Evolutionary conservation across 2,329 filamentous ascomycete species (phyloP).

Genomic region (Scedosporium apiospermum): DNA sequence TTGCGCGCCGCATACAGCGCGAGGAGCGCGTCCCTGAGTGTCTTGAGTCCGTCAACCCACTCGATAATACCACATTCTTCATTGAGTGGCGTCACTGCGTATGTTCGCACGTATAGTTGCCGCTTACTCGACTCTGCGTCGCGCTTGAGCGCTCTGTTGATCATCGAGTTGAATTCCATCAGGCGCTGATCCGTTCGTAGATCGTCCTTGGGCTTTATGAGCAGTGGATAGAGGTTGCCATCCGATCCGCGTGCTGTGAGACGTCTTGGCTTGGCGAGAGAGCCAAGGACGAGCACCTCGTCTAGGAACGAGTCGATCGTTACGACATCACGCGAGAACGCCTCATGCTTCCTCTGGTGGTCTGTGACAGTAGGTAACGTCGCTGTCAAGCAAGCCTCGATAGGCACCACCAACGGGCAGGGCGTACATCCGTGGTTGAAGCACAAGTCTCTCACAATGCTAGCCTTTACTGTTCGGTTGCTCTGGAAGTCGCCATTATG

Average conservation of each 20-base stretch:
- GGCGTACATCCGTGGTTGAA: slow-evolving; percentile 82
- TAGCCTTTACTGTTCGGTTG: slow-evolving; percentile 59
- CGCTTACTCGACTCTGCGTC: slow-evolving; percentile 85
- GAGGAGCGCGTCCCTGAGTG: slow-evolving; percentile 82
- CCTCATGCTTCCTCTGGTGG: slow-evolving; percentile 65
- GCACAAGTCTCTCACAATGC: slow-evolving; percentile 64
- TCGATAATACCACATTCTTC: slow-evolving; percentile 98
- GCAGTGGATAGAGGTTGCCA: slow-evolving; percentile 75
- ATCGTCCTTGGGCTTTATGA: slow-evolving; percentile 98
- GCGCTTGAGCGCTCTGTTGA: slow-evolving; percentile 86
- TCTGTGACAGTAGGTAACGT: slow-evolving; percentile 69
- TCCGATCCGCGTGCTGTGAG: slow-evolving; percentile 83
- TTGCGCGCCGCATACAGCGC: slow-evolving; percentile 67
- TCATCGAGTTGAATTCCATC: slow-evolving; percentile 99
- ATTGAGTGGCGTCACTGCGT: slow-evolving; percentile 91
- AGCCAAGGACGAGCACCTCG: slow-evolving; percentile 81
- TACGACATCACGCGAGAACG: slow-evolving; percentile 78
- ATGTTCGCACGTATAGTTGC: slow-evolving; percentile 91
- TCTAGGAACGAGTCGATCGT: slow-evolving; percentile 76
- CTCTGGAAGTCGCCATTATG: slow-evolving; percentile 64
- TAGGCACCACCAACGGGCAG: slow-evolving; percentile 77
- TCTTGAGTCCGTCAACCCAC: slow-evolving; percentile 95
- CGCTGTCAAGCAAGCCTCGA: slow-evolving; percentile 75
- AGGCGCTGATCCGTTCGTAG: slow-evolving; percentile 93
- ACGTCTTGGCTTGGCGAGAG: slow-evolving; percentile 84